A percentile compares a stretch with the other conserved stretches of the same genome.
phyloP scores from a whole-genome alignment of 768 basidiomycete species.

The Tylopilus sp. region DNA sequence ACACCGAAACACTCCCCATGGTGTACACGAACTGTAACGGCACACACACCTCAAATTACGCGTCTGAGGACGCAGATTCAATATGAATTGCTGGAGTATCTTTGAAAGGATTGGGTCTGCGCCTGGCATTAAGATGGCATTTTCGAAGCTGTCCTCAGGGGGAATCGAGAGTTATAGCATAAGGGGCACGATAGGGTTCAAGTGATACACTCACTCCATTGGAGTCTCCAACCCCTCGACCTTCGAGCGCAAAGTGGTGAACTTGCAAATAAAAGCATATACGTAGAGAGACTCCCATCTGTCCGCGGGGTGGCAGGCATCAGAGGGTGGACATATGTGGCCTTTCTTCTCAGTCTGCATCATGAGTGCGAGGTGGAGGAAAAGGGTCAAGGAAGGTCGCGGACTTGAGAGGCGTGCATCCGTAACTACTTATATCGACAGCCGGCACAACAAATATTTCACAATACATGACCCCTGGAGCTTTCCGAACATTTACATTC shows the following conservation, averaged over 20 bases:
- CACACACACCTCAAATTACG: slow-evolving; percentile 78
- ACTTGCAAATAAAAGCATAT: slow-evolving; percentile 82
- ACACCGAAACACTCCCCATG: slow-evolving; percentile 29
- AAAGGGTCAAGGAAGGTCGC: slow-evolving; percentile 35
- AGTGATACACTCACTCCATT: slow-evolving; percentile 66
- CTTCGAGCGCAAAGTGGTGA: slow-evolving; percentile 70
- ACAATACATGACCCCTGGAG: slow-evolving; percentile 30
- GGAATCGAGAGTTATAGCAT: slow-evolving; percentile 31
- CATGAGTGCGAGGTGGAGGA: slow-evolving; percentile 30
- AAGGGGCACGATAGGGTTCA: slow-evolving; percentile 16
- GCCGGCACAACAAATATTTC: slow-evolving; percentile 30
- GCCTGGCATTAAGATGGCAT: slow-evolving; percentile 68
- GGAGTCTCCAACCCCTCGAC: slow-evolving; percentile 76
- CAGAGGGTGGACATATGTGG: slow-evolving; percentile 52
- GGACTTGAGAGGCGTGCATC: slow-evolving; percentile 33
- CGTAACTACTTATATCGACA: slow-evolving; percentile 38
- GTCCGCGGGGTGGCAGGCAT: slow-evolving; percentile 70
- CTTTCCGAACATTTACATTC: slow-evolving; percentile 26
- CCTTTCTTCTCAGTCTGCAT: slow-evolving; percentile 44
- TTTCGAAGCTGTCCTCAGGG: slow-evolving; percentile 62
- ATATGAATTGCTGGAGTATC: slow-evolving; percentile 71
- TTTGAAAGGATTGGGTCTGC: slow-evolving; percentile 70
- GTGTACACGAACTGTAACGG: slow-evolving; percentile 25
- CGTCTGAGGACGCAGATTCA: slow-evolving; percentile 82
- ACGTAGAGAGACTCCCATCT: slow-evolving; percentile 88